Conservation (phyloP, 345 rosid species). For the Cardamine chenopodiifolia region DNA sequence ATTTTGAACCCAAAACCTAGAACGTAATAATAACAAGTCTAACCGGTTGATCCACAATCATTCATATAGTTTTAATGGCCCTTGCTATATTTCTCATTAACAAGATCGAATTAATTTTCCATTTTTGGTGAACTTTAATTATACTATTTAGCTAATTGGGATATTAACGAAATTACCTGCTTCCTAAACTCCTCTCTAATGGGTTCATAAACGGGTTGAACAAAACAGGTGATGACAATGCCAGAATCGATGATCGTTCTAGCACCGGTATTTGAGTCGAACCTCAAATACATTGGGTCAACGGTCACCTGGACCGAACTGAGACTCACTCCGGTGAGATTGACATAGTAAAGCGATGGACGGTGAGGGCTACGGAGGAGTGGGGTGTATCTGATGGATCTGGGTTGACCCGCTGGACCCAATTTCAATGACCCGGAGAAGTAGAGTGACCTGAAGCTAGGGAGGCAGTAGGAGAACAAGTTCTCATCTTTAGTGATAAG, state of each 20-base stretch:
- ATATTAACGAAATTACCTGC: slow-evolving; percentile 44
- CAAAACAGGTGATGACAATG: slow-evolving; percentile 81
- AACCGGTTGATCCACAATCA: no score
- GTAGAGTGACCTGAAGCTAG: slow-evolving; percentile 78
- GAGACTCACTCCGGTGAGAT: slow-evolving; percentile 79
- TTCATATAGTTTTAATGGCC: slow-evolving; percentile 61
- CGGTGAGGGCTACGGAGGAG: slow-evolving; percentile 72
- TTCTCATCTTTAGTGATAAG: slow-evolving; percentile 27
- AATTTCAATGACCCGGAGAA: slow-evolving; percentile 85
- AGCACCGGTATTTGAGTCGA: slow-evolving; percentile 69
- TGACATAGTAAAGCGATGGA: slow-evolving; percentile 82
- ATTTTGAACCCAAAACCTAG: no score
- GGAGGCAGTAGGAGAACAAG: slow-evolving; percentile 84
- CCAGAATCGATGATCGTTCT: slow-evolving; percentile 91
- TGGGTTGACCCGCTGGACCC: slow-evolving; percentile 75
- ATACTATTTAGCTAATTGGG: neutral
- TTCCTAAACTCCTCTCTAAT: slow-evolving; percentile 75
- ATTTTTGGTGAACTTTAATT: neutral
- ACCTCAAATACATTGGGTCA: slow-evolving; percentile 46
- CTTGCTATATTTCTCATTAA: slow-evolving; percentile 43
- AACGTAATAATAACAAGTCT: no score
- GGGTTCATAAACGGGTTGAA: slow-evolving; percentile 59
- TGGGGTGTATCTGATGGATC: slow-evolving; percentile 60
- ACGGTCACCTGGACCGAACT: slow-evolving; percentile 58
- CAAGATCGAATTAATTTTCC: neutral